These are phyloP conservation scores for Psilocybe cubensis DNA, from an alignment of 768 basidiomycete species.

Conservation along the genomic window DNA sequence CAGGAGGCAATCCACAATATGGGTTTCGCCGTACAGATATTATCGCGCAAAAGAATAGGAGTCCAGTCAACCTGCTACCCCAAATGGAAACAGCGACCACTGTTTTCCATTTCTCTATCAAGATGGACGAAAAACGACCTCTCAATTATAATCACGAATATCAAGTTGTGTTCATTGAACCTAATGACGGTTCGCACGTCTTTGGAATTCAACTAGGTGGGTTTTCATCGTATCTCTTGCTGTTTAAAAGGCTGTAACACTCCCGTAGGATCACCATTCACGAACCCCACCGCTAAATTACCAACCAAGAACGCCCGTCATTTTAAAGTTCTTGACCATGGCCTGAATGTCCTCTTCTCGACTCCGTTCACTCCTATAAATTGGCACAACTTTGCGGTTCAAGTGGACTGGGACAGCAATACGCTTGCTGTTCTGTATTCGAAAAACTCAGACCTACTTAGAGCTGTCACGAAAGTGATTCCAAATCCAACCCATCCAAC, in stretches of 20 bases:
- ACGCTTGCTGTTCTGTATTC: constrained; percentile 60
- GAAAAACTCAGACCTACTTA: constrained; percentile 36
- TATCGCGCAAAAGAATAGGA: constrained; percentile 49
- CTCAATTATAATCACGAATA: constrained; percentile 64
- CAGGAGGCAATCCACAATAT: constrained; percentile 52
- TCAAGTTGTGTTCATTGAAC: constrained; percentile 67
- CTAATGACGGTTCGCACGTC: constrained; percentile 59
- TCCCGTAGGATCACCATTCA: constrained; percentile 58
- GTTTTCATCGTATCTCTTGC: constrained; percentile 8
- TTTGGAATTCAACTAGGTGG: constrained; percentile 63
- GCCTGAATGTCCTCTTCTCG: constrained; percentile 51
- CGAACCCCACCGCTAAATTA: constrained; percentile 46
- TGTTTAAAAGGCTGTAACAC: background rate
- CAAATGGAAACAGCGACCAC: constrained; percentile 44
- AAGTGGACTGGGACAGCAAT: constrained; percentile 55
- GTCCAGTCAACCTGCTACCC: constrained; percentile 38
- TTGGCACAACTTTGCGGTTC: constrained; percentile 68
- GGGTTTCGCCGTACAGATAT: constrained; percentile 66
- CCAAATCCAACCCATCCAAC: constrained; percentile 42
- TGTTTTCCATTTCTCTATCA: constrained; percentile 55
- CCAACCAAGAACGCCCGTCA: constrained; percentile 46
- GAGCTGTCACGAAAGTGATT: constrained; percentile 43
- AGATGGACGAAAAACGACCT: constrained; percentile 31
- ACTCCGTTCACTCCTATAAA: constrained; percentile 42
- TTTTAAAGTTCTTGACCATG: constrained; percentile 62